A percentile compares a stretch with the other conserved stretches of the same genome.
Evolutionary conservation across 2,329 filamentous ascomycete species (phyloP).

Genomic region (Mycosphaerella sp.): DNA sequence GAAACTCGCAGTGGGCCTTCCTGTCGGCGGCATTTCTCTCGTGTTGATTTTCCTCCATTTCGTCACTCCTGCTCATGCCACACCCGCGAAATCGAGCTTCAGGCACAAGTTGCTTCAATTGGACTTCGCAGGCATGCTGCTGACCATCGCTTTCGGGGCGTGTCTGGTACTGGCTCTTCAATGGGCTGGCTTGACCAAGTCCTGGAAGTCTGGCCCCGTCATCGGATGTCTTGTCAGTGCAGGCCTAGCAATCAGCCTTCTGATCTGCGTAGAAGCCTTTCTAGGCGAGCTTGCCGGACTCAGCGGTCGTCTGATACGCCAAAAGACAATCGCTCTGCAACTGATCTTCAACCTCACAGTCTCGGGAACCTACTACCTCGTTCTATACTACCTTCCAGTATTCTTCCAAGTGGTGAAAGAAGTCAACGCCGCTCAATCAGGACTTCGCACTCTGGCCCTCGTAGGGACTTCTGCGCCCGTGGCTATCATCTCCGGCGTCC

Average conservation of each 20-base stretch:
- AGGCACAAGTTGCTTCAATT: conserved; percentile 40
- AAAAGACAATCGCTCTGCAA: conserved; percentile 42
- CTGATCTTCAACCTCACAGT: conserved; percentile 29
- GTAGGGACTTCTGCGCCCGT: conserved; percentile 8
- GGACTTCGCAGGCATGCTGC: conserved; percentile 42
- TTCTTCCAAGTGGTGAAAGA: conserved; percentile 49
- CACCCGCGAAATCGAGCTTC: conserved; percentile 29
- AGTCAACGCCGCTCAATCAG: conserved; percentile 20
- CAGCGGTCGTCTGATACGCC: conserved; percentile 1
- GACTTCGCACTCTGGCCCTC: conserved; percentile 32
- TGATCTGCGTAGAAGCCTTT: conserved; percentile 40
- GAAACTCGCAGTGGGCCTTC: conserved; percentile 15
- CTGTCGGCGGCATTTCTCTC: conserved; percentile 43
- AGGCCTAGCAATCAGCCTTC: conserved; percentile 37
- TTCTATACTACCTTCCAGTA: conserved; percentile 41
- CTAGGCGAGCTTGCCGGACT: conserved; percentile 1
- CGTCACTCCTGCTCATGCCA: conserved; percentile 32
- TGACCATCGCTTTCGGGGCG: conserved; percentile 46
- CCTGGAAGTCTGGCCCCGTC: conserved; percentile 42
- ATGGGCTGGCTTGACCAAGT: conserved; percentile 46
- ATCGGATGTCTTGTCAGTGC: conserved; percentile 45
- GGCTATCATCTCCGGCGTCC: conserved; percentile 8
- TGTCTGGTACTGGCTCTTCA: conserved; percentile 47
- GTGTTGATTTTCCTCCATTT: conserved; percentile 30
- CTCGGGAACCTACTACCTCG: conserved; percentile 27